A percentile compares a stretch with the other conserved stretches of the same genome.
phyloP scores from a whole-genome alignment of 2,329 filamentous ascomycete genomes.

The Spiromastix sp. region DNA sequence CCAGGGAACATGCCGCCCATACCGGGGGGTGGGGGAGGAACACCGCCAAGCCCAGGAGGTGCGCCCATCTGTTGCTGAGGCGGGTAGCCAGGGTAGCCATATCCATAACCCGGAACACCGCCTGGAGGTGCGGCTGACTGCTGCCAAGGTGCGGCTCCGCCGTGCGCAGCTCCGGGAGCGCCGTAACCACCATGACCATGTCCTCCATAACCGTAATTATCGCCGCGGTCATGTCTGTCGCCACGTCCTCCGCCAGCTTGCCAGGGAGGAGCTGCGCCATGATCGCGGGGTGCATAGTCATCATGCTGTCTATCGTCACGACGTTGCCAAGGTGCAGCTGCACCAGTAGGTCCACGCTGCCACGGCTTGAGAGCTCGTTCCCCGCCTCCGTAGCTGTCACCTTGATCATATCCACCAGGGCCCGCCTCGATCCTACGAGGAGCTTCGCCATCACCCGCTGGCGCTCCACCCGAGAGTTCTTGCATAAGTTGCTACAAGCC shows the following conservation, averaged over 20 bases:
- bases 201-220: slow-evolving; percentile 22
- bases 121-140: slow-evolving; percentile 20
- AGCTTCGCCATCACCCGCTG: slow-evolving; percentile 46
- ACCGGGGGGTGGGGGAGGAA: slow-evolving; percentile 46
- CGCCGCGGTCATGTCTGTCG: slow-evolving; percentile 32
- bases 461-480: slow-evolving; percentile 71
- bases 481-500: slow-evolving; percentile 83
- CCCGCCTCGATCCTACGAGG: slow-evolving; percentile 81
- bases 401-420: slow-evolving; percentile 52
- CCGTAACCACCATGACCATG: slow-evolving; percentile 35
- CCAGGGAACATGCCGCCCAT: slow-evolving; percentile 30
- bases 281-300: slow-evolving; percentile 25
- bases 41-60: slow-evolving; percentile 47
- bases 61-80: slow-evolving; percentile 39
- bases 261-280: slow-evolving; percentile 21
- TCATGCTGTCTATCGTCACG: slow-evolving; percentile 46
- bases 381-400: slow-evolving; percentile 26
- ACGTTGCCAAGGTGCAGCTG: slow-evolving; percentile 69
- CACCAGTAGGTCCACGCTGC: slow-evolving; percentile 69
- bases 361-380: slow-evolving; percentile 63
- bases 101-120: slow-evolving; percentile 44
- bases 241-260: slow-evolving; percentile 19
- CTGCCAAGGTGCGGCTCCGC: slow-evolving; percentile 49
- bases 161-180: slow-evolving; percentile 34
- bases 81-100: slow-evolving; percentile 42